These are phyloP conservation scores for Fusarium humuli DNA, from an alignment of 2,329 filamentous ascomycete genomes.

Conservation along the genomic window DNA sequence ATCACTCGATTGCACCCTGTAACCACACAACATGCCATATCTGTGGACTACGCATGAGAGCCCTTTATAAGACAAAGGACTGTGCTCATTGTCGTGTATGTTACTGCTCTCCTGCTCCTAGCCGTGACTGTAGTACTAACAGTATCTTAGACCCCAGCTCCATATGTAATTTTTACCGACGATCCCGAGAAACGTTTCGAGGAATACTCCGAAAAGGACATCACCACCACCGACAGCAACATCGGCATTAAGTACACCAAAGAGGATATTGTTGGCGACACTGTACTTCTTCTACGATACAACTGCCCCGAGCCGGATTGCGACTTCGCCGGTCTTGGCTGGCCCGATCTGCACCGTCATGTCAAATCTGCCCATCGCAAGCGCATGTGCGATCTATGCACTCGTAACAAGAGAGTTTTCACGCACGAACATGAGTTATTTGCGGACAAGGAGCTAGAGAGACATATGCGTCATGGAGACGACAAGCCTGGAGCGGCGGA, in stretches of 20 bases:
- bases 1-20: slow-evolving; percentile 90
- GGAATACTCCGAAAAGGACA: slow-evolving; percentile 80
- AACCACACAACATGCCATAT: slow-evolving; percentile 98
- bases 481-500: slow-evolving; percentile 89
- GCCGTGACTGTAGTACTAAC: slow-evolving; percentile 32
- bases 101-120: background rate
- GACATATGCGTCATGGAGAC: slow-evolving; percentile 91
- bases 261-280: slow-evolving; percentile 90
- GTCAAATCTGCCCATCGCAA: slow-evolving; percentile 85
- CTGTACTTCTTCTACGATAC: slow-evolving; percentile 86
- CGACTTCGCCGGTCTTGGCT: slow-evolving; percentile 80
- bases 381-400: slow-evolving; percentile 90
- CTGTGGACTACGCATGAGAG: slow-evolving; percentile 89
- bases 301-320: slow-evolving; percentile 90
- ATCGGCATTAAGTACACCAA: slow-evolving; percentile 93
- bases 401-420: slow-evolving; percentile 96
- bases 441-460: slow-evolving; percentile 80
- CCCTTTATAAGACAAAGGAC: slow-evolving; percentile 94
- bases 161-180: slow-evolving; percentile 93
- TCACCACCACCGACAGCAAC: slow-evolving; percentile 82
- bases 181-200: slow-evolving; percentile 83
- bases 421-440: slow-evolving; percentile 98
- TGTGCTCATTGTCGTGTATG: slow-evolving; percentile 94
- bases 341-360: slow-evolving; percentile 74
- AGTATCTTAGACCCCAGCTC: slow-evolving; percentile 69